Conservation (phyloP, 257 asterid species). For the Solanum lycopersicoides region DNA sequence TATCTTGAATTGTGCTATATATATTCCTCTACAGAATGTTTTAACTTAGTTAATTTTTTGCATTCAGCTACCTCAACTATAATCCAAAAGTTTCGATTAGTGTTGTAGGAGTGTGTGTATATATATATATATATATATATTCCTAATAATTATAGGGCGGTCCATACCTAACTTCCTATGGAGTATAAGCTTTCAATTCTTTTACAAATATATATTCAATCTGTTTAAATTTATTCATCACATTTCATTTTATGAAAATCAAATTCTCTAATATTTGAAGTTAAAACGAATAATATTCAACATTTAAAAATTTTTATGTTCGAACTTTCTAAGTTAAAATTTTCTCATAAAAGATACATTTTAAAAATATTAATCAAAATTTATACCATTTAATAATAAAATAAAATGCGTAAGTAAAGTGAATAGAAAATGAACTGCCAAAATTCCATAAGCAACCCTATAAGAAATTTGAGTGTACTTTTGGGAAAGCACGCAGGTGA, state of each 20-base stretch:
- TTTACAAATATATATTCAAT: not conserved
- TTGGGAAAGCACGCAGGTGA: not conserved
- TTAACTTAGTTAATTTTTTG: not conserved
- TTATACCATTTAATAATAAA: too few species aligned
- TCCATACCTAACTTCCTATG: not conserved
- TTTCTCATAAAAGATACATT: too few species aligned
- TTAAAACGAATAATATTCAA: too few species aligned
- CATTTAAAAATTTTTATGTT: too few species aligned
- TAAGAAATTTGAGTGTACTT: not conserved
- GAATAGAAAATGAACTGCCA: not conserved
- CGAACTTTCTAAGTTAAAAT: too few species aligned
- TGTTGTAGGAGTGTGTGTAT: not conserved
- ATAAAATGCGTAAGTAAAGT: too few species aligned
- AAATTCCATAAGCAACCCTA: not conserved
- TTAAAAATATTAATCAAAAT: too few species aligned
- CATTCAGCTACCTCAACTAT: not conserved
- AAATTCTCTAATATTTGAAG: too few species aligned
- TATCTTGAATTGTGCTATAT: not conserved
- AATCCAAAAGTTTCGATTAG: not conserved
- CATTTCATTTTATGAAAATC: too few species aligned
- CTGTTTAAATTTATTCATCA: too few species aligned
- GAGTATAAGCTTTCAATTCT: not conserved
- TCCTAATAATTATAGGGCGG: not conserved
- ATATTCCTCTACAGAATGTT: not conserved
- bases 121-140: too few species aligned